Conservation (phyloP, 2,329 filamentous ascomycete species). For the Epichloe scottii region DNA sequence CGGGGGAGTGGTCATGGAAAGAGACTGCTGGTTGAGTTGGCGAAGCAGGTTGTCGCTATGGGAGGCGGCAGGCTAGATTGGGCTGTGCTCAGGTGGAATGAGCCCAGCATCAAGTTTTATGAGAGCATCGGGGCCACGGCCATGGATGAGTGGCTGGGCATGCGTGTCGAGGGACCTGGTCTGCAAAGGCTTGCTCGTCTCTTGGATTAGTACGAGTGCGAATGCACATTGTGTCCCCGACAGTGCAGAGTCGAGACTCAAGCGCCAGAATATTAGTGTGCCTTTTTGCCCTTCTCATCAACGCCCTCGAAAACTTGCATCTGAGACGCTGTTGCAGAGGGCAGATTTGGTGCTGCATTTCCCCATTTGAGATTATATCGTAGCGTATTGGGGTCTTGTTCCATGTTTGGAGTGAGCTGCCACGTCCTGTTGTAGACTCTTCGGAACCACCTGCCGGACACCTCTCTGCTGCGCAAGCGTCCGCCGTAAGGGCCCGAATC, state of each 20-base stretch:
- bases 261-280: not conserved
- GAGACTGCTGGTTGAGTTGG: constrained; percentile 59
- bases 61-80: constrained; percentile 72
- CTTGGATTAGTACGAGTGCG: constrained; percentile 14
- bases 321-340: constrained; percentile 21
- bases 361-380: constrained; percentile 36
- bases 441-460: constrained; percentile 30
- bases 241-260: not conserved
- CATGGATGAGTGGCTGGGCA: constrained; percentile 61
- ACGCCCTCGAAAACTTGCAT: constrained; percentile 37
- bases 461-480: constrained; percentile 17
- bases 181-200: constrained; percentile 46
- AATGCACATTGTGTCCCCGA: not conserved
- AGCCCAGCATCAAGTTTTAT: constrained; percentile 83
- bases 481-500: constrained; percentile 26
- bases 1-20: constrained; percentile 72
- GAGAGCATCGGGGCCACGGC: constrained; percentile 52
- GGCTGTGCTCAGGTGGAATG: constrained; percentile 88
- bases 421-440: constrained; percentile 36
- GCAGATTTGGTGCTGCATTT: constrained; percentile 12
- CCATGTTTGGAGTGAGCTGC: constrained; percentile 31
- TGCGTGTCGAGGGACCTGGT: constrained; percentile 59
- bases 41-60: constrained; percentile 63
- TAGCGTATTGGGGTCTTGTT: constrained; percentile 18
- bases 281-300: constrained; percentile 16